A percentile compares a stretch with the other conserved stretches of the same genome.
These are phyloP conservation scores for Trifolium dubium DNA, from an alignment of 306 rosid species.

Conservation along the genomic window DNA sequence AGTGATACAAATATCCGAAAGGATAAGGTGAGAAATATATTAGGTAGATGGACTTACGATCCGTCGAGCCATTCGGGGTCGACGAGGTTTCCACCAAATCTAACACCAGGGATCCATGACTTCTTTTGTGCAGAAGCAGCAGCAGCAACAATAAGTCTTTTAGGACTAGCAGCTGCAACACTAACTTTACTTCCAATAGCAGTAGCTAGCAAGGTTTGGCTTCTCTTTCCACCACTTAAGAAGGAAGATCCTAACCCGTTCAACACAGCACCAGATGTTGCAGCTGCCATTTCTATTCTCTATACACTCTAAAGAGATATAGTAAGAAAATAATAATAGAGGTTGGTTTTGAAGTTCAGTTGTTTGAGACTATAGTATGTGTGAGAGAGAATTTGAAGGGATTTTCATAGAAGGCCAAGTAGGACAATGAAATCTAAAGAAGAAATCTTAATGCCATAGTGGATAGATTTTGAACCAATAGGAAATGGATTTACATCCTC, in stretches of 20 bases:
- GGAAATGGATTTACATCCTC: slow-evolving; percentile 58
- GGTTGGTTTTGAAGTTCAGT: slow-evolving; percentile 10
- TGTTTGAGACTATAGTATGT: slow-evolving; percentile 40
- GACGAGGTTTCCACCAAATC: slow-evolving; percentile 67
- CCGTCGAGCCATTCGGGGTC: slow-evolving; percentile 99
- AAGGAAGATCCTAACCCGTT: slow-evolving; percentile 82
- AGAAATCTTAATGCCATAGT: slow-evolving; percentile 52
- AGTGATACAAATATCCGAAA: too few species aligned
- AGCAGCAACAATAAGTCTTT: slow-evolving; percentile 58
- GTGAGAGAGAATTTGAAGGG: slow-evolving; percentile 47
- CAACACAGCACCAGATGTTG: slow-evolving; percentile 85
- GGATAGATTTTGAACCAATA: slow-evolving; percentile 97
- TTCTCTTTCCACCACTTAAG: slow-evolving; percentile 76
- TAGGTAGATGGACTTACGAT: slow-evolving; percentile 68
- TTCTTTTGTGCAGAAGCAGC: slow-evolving; percentile 66
- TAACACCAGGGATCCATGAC: slow-evolving; percentile 84
- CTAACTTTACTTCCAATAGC: slow-evolving; percentile 49
- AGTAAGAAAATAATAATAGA: slow-evolving; percentile 4
- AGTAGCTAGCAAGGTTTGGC: slow-evolving; percentile 62
- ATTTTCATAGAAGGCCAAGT: slow-evolving; percentile 62
- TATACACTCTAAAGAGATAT: slow-evolving; percentile 4
- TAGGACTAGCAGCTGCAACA: slow-evolving; percentile 48
- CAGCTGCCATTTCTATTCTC: slow-evolving; percentile 76
- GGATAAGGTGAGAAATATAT: not conserved
- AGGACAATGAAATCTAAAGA: slow-evolving; percentile 75